phyloP scores from a whole-genome alignment of 805 yeast genomes.

The Zygoascus bituminiphila region DNA sequence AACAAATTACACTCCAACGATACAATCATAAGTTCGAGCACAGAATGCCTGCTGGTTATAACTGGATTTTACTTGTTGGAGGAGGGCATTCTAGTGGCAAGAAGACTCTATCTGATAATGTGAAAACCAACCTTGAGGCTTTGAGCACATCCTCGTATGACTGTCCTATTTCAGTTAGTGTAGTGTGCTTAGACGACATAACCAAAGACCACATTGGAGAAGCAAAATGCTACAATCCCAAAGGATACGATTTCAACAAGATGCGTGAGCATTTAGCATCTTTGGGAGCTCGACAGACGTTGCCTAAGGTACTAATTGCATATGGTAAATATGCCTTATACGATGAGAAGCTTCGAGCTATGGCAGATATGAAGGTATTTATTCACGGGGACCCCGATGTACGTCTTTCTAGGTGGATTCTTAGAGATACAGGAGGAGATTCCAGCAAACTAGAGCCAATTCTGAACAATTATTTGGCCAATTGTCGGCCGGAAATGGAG shows the following conservation, averaged over 20 bases:
- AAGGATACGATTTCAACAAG: slow-evolving; percentile 30
- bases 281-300: background rate
- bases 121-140: slow-evolving; percentile 29
- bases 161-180: slow-evolving; percentile 18
- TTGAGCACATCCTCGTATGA: slow-evolving; percentile 20
- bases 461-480: slow-evolving; percentile 41
- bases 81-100: slow-evolving; percentile 61
- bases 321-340: slow-evolving; percentile 72
- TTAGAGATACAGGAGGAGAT: slow-evolving; percentile 26
- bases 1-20: too few species aligned
- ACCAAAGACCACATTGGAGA: slow-evolving; percentile 16
- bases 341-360: slow-evolving; percentile 44
- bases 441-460: slow-evolving; percentile 24
- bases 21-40: too few species aligned
- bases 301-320: slow-evolving; percentile 12
- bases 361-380: slow-evolving; percentile 61
- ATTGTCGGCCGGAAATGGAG: slow-evolving; percentile 58
- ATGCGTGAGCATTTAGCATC: slow-evolving; percentile 18
- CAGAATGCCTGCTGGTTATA: background rate
- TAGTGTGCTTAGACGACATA: slow-evolving; percentile 40
- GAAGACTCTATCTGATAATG: slow-evolving; percentile 27
- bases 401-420: slow-evolving; percentile 63
- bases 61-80: slow-evolving; percentile 40
- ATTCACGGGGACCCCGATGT: slow-evolving; percentile 82
- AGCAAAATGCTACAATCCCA: slow-evolving; percentile 11